Evolutionary conservation across 176 grass and related monocot genomes (phyloP).

Genomic region (Puya raimondii): DNA sequence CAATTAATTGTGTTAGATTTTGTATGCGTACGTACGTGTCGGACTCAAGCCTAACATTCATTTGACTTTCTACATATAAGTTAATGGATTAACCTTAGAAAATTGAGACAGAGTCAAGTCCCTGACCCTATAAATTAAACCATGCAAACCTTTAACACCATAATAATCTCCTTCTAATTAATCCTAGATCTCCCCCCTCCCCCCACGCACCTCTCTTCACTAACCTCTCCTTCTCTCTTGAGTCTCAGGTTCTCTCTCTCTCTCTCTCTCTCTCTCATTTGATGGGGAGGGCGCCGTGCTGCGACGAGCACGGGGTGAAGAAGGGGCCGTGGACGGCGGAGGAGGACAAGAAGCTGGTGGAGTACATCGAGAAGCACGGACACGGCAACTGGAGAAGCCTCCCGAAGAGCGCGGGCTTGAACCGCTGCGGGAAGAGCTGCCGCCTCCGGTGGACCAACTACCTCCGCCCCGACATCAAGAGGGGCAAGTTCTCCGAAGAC

Average conservation of each 20-base stretch:
- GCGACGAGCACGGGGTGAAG: not conserved
- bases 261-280: not conserved
- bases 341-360: constrained; percentile 45
- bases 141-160: too few species aligned
- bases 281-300: constrained; percentile 8
- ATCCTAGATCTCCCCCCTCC: too few species aligned
- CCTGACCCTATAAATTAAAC: too few species aligned
- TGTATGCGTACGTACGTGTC: too few species aligned
- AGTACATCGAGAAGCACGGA: constrained; percentile 39
- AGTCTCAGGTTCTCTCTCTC: not conserved
- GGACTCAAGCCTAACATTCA: too few species aligned
- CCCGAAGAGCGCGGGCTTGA: constrained; percentile 42
- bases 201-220: too few species aligned
- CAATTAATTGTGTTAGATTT: too few species aligned
- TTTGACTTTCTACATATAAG: too few species aligned
- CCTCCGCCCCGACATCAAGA: constrained; percentile 79
- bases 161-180: too few species aligned
- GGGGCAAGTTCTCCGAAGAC: constrained; percentile 56
- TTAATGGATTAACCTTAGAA: too few species aligned
- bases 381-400: constrained; percentile 48
- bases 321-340: constrained; percentile 53
- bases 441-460: constrained; percentile 91
- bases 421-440: constrained; percentile 88
- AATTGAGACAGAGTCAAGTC: too few species aligned
- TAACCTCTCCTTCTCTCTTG: too few species aligned